Percentiles rank a stretch among this genome's conserved stretches.
These are phyloP conservation scores for Fusarium xyrophilum DNA, from an alignment of 2,329 filamentous ascomycete genomes.

Conservation along the genomic window DNA sequence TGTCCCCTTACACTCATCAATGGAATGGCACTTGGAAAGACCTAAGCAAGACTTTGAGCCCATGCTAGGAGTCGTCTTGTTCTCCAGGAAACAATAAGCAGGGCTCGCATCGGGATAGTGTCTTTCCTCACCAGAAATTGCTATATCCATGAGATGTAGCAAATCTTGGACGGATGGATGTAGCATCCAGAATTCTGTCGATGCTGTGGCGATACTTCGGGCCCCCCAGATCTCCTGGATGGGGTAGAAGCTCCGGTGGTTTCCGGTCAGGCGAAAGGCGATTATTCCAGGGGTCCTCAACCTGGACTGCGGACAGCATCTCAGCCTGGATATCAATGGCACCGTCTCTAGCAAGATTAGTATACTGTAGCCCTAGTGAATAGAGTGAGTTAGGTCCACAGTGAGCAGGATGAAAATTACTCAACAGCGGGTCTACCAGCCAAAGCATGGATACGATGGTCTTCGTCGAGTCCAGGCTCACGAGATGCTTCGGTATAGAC, in stretches of 20 bases:
- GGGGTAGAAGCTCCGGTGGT: slow-evolving; percentile 9
- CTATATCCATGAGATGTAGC: slow-evolving; percentile 4
- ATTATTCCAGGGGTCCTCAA: slow-evolving; percentile 32
- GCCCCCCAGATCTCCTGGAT: slow-evolving; percentile 14
- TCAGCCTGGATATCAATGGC: slow-evolving; percentile 8
- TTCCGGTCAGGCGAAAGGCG: slow-evolving; percentile 17
- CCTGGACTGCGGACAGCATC: background rate
- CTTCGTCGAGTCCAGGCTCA: slow-evolving; percentile 10
- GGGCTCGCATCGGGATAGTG: background rate
- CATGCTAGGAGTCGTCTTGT: background rate
- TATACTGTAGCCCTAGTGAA: slow-evolving; percentile 32
- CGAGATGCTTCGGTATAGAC: background rate
- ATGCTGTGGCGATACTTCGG: background rate
- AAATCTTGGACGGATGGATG: background rate
- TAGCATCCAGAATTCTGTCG: background rate
- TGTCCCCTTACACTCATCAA: background rate
- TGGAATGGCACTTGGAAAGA: background rate
- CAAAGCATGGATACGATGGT: slow-evolving; percentile 21
- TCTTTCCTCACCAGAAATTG: background rate
- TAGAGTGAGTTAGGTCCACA: slow-evolving; percentile 25
- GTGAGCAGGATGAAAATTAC: slow-evolving; percentile 21
- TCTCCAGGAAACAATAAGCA: slow-evolving; percentile 18
- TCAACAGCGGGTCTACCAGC: slow-evolving; percentile 21
- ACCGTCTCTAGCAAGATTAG: slow-evolving; percentile 1
- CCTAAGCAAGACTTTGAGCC: slow-evolving; percentile 4